phyloP scores from a whole-genome alignment of 2,329 filamentous ascomycete genomes.

The Daldinia eschscholtzii region DNA sequence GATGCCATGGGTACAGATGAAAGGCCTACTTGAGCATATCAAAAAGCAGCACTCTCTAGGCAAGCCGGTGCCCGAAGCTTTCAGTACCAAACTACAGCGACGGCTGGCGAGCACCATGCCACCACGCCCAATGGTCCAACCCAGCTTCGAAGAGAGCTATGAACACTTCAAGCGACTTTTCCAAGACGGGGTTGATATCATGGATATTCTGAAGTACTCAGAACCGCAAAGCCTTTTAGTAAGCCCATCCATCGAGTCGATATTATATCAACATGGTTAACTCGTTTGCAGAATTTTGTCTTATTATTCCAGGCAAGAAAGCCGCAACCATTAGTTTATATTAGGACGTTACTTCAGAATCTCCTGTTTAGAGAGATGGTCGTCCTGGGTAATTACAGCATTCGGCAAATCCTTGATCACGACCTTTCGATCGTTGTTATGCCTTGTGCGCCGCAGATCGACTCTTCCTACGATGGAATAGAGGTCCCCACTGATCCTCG shows the following conservation, averaged over 20 bases:
- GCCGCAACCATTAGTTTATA: constrained; percentile 85
- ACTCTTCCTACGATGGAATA: constrained; percentile 79
- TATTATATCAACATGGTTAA: constrained; percentile 42
- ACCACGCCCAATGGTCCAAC: constrained; percentile 86
- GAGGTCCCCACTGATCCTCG: constrained; percentile 81
- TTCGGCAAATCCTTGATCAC: constrained; percentile 81
- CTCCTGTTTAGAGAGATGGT: constrained; percentile 80
- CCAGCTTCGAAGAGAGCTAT: constrained; percentile 79
- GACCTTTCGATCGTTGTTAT: constrained; percentile 84
- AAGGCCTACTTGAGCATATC: constrained; percentile 66
- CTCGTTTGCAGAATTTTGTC: constrained; percentile 74
- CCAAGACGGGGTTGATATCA: constrained; percentile 76
- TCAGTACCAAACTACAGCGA: constrained; percentile 91
- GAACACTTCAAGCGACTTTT: constrained; percentile 77
- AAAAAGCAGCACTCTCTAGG: constrained; percentile 72
- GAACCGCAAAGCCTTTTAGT: constrained; percentile 79
- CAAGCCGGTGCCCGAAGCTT: constrained; percentile 78
- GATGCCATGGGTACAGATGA: constrained; percentile 65
- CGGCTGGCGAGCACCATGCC: constrained; percentile 93
- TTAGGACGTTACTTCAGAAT: constrained; percentile 82
- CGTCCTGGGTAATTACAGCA: constrained; percentile 74
- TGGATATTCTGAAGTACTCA: constrained; percentile 74
- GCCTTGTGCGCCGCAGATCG: constrained; percentile 76
- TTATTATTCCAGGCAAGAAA: constrained; percentile 81
- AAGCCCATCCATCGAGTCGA: constrained; percentile 49